phyloP scores from a whole-genome alignment of 257 asterid genomes.

The Coffea eugenioides region DNA sequence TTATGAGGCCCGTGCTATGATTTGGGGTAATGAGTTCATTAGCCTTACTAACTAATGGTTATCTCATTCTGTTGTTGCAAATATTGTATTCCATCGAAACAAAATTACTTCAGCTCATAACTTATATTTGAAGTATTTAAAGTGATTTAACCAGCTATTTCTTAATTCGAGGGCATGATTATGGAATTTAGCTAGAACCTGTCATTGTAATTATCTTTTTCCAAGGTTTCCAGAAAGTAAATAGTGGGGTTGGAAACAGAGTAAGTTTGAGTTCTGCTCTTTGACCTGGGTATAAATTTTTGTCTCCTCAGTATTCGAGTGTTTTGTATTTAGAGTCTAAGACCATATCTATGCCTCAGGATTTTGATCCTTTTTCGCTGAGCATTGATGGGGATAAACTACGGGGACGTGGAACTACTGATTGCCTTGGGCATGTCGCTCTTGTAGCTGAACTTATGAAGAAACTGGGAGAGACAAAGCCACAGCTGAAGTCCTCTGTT shows the following conservation, averaged over 20 bases:
- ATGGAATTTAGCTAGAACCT: neutral
- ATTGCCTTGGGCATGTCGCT: slow-evolving; percentile 96
- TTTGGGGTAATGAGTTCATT: neutral
- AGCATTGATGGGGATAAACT: slow-evolving; percentile 89
- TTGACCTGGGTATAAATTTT: neutral
- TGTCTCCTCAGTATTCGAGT: neutral
- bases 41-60: neutral
- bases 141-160: neutral
- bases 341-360: slow-evolving; percentile 40
- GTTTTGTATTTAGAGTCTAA: neutral
- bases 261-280: neutral
- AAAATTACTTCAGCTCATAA: neutral
- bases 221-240: neutral
- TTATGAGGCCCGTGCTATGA: neutral
- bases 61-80: neutral
- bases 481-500: slow-evolving; percentile 69
- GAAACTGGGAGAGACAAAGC: slow-evolving; percentile 77
- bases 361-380: slow-evolving; percentile 87
- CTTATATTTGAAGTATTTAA: neutral
- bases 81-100: too few species aligned
- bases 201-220: neutral
- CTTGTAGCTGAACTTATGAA: slow-evolving; percentile 90
- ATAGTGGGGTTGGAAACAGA: neutral
- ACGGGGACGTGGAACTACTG: slow-evolving; percentile 95
- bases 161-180: neutral